Conservation (phyloP, 345 rosid species). For the Physaria fendleri region DNA sequence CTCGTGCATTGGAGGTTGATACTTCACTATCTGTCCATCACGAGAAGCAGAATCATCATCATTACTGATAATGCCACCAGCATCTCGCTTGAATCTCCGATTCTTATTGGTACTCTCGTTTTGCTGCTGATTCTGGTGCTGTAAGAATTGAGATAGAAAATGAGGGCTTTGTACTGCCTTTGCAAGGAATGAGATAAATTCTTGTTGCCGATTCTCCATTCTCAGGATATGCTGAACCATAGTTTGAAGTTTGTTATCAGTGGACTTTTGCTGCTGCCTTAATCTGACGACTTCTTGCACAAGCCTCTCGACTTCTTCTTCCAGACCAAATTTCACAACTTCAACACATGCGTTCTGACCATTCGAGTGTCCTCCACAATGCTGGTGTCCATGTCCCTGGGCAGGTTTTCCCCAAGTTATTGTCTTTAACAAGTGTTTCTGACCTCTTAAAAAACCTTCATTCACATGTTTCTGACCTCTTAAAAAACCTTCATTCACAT, state of each 20-base stretch:
- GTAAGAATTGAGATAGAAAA: slow-evolving; percentile 90
- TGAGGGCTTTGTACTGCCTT: slow-evolving; percentile 95
- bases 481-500: slow-evolving; percentile 88
- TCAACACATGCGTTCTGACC: slow-evolving; percentile 86
- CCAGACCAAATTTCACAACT: slow-evolving; percentile 97
- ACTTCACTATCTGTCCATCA: slow-evolving; percentile 91
- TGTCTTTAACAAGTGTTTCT: slow-evolving; percentile 69
- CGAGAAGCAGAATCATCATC: slow-evolving; percentile 40
- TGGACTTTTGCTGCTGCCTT: slow-evolving; percentile 93
- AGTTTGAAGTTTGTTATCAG: slow-evolving; percentile 77
- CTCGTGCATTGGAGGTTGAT: slow-evolving; percentile 73
- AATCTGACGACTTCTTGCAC: slow-evolving; percentile 95
- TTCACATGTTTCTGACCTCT: slow-evolving; percentile 96
- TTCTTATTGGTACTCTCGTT: slow-evolving; percentile 81
- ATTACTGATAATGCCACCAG: slow-evolving; percentile 40
- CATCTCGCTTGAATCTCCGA: slow-evolving; percentile 79
- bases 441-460: slow-evolving; percentile 91
- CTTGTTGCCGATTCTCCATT: slow-evolving; percentile 98
- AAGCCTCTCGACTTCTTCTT: slow-evolving; percentile 94
- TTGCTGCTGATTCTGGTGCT: slow-evolving; percentile 88
- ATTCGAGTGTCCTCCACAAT: slow-evolving; percentile 51
- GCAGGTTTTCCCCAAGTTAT: slow-evolving; percentile 86
- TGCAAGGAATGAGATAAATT: slow-evolving; percentile 92
- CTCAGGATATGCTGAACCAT: slow-evolving; percentile 93
- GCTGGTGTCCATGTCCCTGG: slow-evolving; percentile 50